These are phyloP conservation scores for Leishmania tarentolae DNA, from an alignment of 208 protist species.

Conservation along the genomic window DNA sequence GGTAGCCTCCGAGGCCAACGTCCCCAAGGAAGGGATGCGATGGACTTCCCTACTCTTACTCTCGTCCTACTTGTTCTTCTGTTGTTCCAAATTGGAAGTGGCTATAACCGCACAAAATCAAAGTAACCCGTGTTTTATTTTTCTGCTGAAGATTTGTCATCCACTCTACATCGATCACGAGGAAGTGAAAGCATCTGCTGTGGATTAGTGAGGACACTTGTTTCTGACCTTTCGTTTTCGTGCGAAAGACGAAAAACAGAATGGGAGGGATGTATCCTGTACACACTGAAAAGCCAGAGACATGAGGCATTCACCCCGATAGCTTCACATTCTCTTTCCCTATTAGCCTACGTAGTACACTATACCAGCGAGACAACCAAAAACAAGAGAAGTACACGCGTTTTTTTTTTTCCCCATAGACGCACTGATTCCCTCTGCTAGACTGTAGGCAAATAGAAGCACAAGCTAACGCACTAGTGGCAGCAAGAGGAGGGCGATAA, in stretches of 20 bases:
- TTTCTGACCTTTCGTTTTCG: background rate
- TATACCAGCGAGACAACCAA: background rate
- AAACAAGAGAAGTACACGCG: background rate
- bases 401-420: slow-evolving; percentile 6
- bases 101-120: background rate
- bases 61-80: background rate
- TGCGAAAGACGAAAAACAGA: background rate
- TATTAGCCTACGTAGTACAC: background rate
- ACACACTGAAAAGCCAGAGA: background rate
- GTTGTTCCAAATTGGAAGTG: background rate
- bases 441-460: background rate
- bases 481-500: background rate
- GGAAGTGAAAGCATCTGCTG: background rate
- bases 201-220: background rate
- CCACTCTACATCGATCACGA: background rate
- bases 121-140: background rate
- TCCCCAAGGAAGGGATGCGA: background rate
- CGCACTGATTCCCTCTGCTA: background rate
- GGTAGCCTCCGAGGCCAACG: background rate
- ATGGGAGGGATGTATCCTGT: background rate
- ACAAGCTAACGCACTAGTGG: background rate
- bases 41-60: background rate
- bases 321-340: background rate
- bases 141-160: background rate
- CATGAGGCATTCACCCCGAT: background rate